phyloP scores from a whole-genome alignment of 148 eudicot species.

The Silene uniflora region DNA sequence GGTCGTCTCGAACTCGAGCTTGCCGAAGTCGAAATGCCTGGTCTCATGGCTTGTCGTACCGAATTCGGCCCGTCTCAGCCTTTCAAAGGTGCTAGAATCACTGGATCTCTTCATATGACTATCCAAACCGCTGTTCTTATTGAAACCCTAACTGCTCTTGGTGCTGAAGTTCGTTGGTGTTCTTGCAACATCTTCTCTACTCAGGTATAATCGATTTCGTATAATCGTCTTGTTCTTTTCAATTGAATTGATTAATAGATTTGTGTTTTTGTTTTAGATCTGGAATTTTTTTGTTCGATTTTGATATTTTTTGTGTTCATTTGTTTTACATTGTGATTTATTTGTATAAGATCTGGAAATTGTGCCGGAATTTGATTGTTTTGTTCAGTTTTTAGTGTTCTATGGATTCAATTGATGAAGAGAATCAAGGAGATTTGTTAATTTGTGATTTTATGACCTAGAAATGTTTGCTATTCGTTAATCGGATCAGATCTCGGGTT shows the following conservation, averaged over 20 bases:
- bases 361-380: neutral
- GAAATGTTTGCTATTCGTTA: neutral
- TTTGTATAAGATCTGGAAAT: neutral
- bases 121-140: slow-evolving; percentile 93
- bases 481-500: neutral
- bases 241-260: neutral
- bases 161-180: slow-evolving; percentile 98
- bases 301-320: too few species aligned
- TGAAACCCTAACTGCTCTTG: slow-evolving; percentile 86
- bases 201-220: slow-evolving; percentile 27
- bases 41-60: slow-evolving; percentile 74
- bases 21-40: slow-evolving; percentile 98
- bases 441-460: neutral
- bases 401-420: too few species aligned
- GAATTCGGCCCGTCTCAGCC: slow-evolving; percentile 91
- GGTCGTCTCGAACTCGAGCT: slow-evolving; percentile 94
- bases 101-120: slow-evolving; percentile 95
- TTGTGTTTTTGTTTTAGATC: neutral
- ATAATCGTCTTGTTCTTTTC: too few species aligned
- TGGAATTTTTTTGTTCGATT: neutral
- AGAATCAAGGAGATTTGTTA: too few species aligned
- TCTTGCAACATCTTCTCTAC: slow-evolving; percentile 99
- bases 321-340: neutral
- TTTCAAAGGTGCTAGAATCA: slow-evolving; percentile 78
- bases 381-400: neutral